These are phyloP conservation scores for Calocybe gambosa DNA, from an alignment of 1,284 basidiomycete genomes.

Conservation along the genomic window DNA sequence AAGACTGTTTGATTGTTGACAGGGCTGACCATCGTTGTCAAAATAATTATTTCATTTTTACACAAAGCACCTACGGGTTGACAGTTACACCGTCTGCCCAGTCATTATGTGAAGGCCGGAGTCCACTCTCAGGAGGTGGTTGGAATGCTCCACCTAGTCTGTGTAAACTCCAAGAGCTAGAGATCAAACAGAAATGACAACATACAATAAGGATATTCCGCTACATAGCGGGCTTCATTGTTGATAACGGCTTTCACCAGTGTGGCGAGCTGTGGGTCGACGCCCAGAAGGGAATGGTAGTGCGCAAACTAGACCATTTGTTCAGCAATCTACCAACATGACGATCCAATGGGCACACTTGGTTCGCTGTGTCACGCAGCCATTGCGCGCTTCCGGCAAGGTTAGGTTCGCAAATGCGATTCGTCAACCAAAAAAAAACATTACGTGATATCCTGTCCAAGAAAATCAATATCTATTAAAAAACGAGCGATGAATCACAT, in stretches of 20 bases:
- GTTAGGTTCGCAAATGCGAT: conserved; percentile 5
- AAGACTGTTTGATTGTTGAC: conserved; percentile 65
- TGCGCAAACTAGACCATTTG: conserved; percentile 50
- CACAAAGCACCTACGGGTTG: conserved; percentile 49
- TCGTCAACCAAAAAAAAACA: conserved; percentile 21
- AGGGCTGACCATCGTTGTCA: conserved; percentile 34
- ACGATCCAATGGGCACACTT: conserved; percentile 32
- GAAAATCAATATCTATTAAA: conserved; percentile 1
- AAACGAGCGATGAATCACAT: background rate
- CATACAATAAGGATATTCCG: conserved; percentile 65
- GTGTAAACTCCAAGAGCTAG: conserved; percentile 2
- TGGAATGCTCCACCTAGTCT: conserved; percentile 57
- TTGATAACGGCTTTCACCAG: conserved; percentile 72
- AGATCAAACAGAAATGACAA: background rate
- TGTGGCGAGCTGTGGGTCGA: conserved; percentile 52
- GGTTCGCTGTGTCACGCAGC: conserved; percentile 74
- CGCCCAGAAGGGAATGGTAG: conserved; percentile 51
- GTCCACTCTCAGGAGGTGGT: conserved; percentile 65
- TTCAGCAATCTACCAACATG: background rate
- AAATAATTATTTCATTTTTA: background rate
- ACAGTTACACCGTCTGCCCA: conserved; percentile 64
- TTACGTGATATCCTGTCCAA: conserved; percentile 60
- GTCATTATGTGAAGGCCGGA: conserved; percentile 54
- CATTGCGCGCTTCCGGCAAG: conserved; percentile 47
- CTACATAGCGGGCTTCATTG: conserved; percentile 69